A percentile compares a stretch with the other conserved stretches of the same genome.
These are phyloP conservation scores for Limonomyces culmigenus DNA, from an alignment of 1,284 basidiomycete species.

Conservation along the genomic window DNA sequence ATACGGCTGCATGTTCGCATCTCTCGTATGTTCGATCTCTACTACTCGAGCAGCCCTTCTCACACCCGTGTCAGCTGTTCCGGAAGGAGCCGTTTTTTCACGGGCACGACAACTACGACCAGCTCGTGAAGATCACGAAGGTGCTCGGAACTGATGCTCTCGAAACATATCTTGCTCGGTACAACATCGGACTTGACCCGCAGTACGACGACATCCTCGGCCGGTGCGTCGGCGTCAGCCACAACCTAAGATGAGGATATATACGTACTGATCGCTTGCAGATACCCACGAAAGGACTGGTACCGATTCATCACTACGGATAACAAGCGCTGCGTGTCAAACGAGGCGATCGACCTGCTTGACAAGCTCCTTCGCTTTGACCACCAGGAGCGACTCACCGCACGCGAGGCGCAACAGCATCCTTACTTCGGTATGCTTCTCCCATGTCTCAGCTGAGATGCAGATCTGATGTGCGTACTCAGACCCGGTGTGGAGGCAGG, in stretches of 20 bases:
- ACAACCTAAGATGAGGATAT: conserved; percentile 3
- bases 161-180: conserved; percentile 53
- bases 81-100: conserved; percentile 85
- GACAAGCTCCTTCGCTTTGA: conserved; percentile 77
- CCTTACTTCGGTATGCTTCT: conserved; percentile 65
- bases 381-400: conserved; percentile 72
- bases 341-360: conserved; percentile 66
- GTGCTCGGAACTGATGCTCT: conserved; percentile 79
- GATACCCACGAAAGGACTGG: conserved; percentile 69
- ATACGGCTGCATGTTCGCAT: conserved; percentile 78
- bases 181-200: conserved; percentile 13
- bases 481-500: no score
- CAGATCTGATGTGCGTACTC: no score
- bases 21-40: conserved; percentile 39
- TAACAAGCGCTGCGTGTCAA: conserved; percentile 57
- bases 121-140: conserved; percentile 75
- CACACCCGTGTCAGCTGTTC: conserved; percentile 40
- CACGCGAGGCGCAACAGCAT: conserved; percentile 61
- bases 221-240: not conserved
- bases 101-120: conserved; percentile 80
- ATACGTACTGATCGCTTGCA: conserved; percentile 10
- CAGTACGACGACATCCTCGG: not conserved
- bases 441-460: no score
- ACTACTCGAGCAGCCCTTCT: not conserved
- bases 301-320: conserved; percentile 51